Base-by-base conservation (phyloP, 2,329 filamentous ascomycete genomes). In the Neurospora crassa region DNA sequence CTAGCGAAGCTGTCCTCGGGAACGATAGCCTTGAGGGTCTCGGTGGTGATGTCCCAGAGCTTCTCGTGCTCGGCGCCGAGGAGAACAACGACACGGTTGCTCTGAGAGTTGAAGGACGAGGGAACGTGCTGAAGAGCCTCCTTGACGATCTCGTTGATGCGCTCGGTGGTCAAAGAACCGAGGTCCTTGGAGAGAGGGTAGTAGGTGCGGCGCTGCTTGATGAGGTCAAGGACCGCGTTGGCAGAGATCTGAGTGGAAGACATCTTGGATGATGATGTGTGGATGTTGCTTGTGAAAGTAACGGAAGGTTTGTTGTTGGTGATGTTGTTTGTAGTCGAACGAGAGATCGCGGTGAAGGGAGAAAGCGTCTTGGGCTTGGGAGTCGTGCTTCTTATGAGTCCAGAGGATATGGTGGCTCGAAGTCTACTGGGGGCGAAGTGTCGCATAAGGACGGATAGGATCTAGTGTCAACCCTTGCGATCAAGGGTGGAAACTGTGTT, bases 41-140 rank as follows among this genome's bases (percentile, higher is more conserved):
- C 88, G 73, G 84, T 81, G 70, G 89, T 86, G 72, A 93, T 85
- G 79, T 93, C 90, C 95, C 94, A 97, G 76, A 97, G 89, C 83
- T 92, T 91, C 77, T 94, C 90, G 84, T 97, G 94, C 81, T 97
- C 92, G 73, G 87, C 88, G 78, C 91, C 90, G 78, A 96, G 86
- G 70, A 97, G 88, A 69, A 97, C 87, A 68, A 97, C 87, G 72
- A 91, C 83, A 72, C 94, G 90, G 75, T 92, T 91, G 76, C 89
- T 89, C 84, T 97, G 94, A 59, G 89, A 92, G 89, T 97, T 97
- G 90, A 97, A 97, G 74, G 90, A 89, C 69, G 88, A 91, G 59
- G 94, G 94, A 1, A 91, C 86, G 80, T 93, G 85, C 72, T 88
- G 84, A 75, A 96, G 84, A 70, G 89, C 85, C 75, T 88, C 80